phyloP scores from a whole-genome alignment of 2,329 filamentous ascomycete species.

The Hypoxylon sp. region DNA sequence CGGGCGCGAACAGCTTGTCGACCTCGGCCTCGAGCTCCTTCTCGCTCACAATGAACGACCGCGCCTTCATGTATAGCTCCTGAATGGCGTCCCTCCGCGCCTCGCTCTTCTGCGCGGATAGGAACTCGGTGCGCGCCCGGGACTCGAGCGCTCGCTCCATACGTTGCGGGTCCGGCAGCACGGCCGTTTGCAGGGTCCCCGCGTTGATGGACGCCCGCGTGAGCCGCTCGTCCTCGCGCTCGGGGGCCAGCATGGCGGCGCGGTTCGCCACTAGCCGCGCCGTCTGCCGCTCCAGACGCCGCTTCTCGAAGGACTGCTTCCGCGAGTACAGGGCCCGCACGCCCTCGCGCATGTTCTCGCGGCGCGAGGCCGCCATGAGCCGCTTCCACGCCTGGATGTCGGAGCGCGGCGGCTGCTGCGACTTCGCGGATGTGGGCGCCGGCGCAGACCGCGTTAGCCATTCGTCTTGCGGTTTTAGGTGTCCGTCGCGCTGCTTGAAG shows the following conservation, averaged over 20 bases:
- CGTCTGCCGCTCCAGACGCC: conserved; percentile 58
- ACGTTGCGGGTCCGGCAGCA: conserved; percentile 74
- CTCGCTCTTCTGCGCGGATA: conserved; percentile 68
- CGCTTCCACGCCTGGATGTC: conserved; percentile 74
- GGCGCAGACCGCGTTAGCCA: conserved; percentile 75
- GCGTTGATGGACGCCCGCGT: conserved; percentile 77
- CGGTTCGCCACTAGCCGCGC: conserved; percentile 65
- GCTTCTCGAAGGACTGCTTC: conserved; percentile 64
- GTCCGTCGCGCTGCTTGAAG: conserved; percentile 72
- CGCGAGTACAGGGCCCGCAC: conserved; percentile 78
- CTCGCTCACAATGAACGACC: conserved; percentile 88
- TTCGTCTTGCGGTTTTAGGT: conserved; percentile 71
- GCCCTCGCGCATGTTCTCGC: conserved; percentile 80
- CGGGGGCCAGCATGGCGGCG: conserved; percentile 71
- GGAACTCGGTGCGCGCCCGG: conserved; percentile 58
- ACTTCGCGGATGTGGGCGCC: conserved; percentile 62
- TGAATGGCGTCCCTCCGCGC: conserved; percentile 80
- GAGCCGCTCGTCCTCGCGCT: conserved; percentile 81
- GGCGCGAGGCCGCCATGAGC: conserved; percentile 78
- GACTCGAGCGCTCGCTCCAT: conserved; percentile 67
- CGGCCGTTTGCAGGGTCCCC: conserved; percentile 65
- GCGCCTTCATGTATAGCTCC: conserved; percentile 90
- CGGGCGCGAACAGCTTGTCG: conserved; percentile 80
- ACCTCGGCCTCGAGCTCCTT: conserved; percentile 81
- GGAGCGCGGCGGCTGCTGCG: conserved; percentile 56